These are phyloP conservation scores for Aphanomyces cochlioides DNA, from an alignment of 352 stramenopile genomes.

Conservation along the genomic window DNA sequence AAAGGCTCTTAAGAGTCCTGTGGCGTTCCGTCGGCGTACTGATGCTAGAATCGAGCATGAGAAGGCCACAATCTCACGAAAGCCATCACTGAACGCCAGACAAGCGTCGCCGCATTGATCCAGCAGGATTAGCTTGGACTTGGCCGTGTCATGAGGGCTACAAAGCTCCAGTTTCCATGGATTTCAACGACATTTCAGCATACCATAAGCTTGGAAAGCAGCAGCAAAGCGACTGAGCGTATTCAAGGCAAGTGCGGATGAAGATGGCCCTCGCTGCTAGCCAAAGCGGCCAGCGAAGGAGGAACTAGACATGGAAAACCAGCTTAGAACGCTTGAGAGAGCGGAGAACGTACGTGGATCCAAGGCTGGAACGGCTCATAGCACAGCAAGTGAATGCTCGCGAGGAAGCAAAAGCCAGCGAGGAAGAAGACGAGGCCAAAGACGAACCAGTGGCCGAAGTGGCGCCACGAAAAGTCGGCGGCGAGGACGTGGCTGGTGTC, in stretches of 20 bases:
- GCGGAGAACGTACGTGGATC: background rate
- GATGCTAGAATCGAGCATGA: background rate
- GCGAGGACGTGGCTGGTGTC: background rate
- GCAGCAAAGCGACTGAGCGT: background rate
- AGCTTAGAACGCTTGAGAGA: background rate
- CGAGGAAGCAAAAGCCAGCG: background rate
- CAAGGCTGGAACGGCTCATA: background rate
- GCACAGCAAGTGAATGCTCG: background rate
- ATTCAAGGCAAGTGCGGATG: background rate
- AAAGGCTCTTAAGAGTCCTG: too few species aligned
- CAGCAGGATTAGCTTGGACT: too few species aligned
- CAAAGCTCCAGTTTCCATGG: too few species aligned
- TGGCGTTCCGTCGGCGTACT: background rate
- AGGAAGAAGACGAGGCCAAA: background rate
- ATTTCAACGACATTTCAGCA: too few species aligned
- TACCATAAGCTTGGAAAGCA: background rate
- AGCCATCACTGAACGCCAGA: background rate
- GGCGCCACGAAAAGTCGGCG: background rate
- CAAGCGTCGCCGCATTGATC: background rate
- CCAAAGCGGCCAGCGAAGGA: background rate
- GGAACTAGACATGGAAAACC: background rate
- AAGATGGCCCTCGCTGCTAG: background rate
- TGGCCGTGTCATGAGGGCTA: too few species aligned
- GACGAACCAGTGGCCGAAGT: background rate
- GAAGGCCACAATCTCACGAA: background rate